Base-by-base conservation (phyloP, 345 rosid genomes). In the Hibiscus syriacus region DNA sequence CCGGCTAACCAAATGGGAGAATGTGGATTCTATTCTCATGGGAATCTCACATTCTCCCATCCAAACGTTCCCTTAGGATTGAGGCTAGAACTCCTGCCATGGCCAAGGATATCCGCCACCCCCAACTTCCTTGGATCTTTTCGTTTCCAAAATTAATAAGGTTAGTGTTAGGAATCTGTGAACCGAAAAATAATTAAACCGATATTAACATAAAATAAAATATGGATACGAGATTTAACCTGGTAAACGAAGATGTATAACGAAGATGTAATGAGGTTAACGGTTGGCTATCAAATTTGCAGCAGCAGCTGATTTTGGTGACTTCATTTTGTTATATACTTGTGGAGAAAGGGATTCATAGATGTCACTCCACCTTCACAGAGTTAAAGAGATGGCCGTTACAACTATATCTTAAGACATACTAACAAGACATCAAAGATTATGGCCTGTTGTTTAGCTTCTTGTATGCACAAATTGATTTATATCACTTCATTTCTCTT, bases 221-320 rank as follows among this genome's bases (percentile, higher is more conserved):
- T n/a, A n/a, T n/a, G n/a, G n/a, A n/a, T n/a, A n/a, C n/a, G n/a
- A n/a, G n/a, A n/a, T n/a, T n/a, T n/a, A n/a, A n/a, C n/a, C 90
- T 0, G 75, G 39, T 3, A 32, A 32, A 5, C 7, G 7, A 92
- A 14, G 94, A 90, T 74, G 54, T 87, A 89, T 12, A 91, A 87
- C n/a, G 96, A 91, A 30, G 93, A 89, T 7, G 96, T 88, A 91
- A 91, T 25, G 84, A 79, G 17, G 96, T 91, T 38, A 91, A 60
- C 10, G 89, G 70, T 67, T 89, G 79, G 80, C 87, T 88, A 45
- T 88, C 81, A 62, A 86, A 88, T 78, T 84, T 88, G 78, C 96
- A 88, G 70, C 87, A 87, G 74, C 84, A 84, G 80, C 87, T 85
- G 61, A 76, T 75, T 56, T 76, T 49, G 43, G 64, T 78, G 71